Evolutionary conservation across 495 filamentous ascomycete genomes (phyloP).

Genomic region (Penicillium paxilli): DNA sequence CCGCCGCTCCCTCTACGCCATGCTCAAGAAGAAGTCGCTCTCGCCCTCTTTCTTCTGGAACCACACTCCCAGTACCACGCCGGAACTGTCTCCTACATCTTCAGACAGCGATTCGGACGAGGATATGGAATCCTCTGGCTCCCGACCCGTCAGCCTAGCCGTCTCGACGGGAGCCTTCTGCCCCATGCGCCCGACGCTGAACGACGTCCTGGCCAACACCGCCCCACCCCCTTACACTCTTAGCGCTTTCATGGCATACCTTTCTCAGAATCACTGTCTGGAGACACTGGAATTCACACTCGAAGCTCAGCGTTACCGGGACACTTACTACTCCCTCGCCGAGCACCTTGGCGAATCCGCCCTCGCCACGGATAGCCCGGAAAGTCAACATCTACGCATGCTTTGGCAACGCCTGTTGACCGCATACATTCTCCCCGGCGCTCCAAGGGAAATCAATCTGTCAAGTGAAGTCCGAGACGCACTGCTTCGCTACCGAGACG

Average conservation of each 20-base stretch:
- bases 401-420: slow-evolving; percentile 63
- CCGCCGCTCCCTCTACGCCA: slow-evolving; percentile 42
- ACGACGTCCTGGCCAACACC: slow-evolving; percentile 84
- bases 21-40: slow-evolving; percentile 50
- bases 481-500: slow-evolving; percentile 64
- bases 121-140: slow-evolving; percentile 51
- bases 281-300: slow-evolving; percentile 98
- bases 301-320: slow-evolving; percentile 87
- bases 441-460: slow-evolving; percentile 90
- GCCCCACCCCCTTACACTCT: slow-evolving; percentile 91
- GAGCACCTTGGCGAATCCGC: slow-evolving; percentile 40
- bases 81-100: slow-evolving; percentile 45
- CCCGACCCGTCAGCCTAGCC: slow-evolving; percentile 62
- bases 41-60: slow-evolving; percentile 46
- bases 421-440: slow-evolving; percentile 59
- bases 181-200: slow-evolving; percentile 75
- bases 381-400: slow-evolving; percentile 70
- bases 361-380: slow-evolving; percentile 48
- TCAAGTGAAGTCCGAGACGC: slow-evolving; percentile 81
- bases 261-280: slow-evolving; percentile 96
- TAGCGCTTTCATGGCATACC: slow-evolving; percentile 92
- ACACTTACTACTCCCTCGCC: slow-evolving; percentile 64
- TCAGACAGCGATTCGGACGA: slow-evolving; percentile 58
- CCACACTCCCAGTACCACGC: slow-evolving; percentile 40
- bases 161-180: slow-evolving; percentile 64